phyloP scores from a whole-genome alignment of 2,329 filamentous ascomycete species.

The Scytalidium lignicola region DNA sequence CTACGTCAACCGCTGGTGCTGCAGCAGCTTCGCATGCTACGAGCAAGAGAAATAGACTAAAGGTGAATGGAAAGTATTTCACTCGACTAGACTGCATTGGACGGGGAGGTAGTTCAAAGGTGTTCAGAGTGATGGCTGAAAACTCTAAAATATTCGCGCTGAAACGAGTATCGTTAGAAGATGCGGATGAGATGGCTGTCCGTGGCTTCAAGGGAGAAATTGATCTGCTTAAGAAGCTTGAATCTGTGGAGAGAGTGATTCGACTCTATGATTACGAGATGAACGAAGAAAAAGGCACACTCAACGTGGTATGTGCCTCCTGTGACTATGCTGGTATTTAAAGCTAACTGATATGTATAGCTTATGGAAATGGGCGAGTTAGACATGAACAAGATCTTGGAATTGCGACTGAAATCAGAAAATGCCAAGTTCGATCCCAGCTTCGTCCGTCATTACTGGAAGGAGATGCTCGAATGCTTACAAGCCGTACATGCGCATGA shows the following conservation, averaged over 20 bases:
- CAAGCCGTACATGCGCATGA: slow-evolving; percentile 83
- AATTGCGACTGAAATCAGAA: slow-evolving; percentile 64
- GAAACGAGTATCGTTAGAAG: slow-evolving; percentile 86
- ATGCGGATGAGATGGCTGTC: slow-evolving; percentile 79
- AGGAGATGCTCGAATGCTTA: slow-evolving; percentile 97
- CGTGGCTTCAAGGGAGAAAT: slow-evolving; percentile 93
- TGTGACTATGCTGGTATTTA: slow-evolving; percentile 9
- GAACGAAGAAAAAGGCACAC: slow-evolving; percentile 83
- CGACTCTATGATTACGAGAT: slow-evolving; percentile 88
- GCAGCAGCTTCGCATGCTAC: slow-evolving; percentile 63
- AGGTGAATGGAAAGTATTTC: slow-evolving; percentile 87
- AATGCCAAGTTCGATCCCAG: slow-evolving; percentile 76
- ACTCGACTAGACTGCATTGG: slow-evolving; percentile 87
- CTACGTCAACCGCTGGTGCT: slow-evolving; percentile 77
- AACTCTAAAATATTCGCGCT: slow-evolving; percentile 94
- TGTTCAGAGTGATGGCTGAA: slow-evolving; percentile 95
- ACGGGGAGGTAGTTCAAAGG: slow-evolving; percentile 86
- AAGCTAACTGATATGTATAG: slow-evolving; percentile 34
- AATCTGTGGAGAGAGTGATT: slow-evolving; percentile 84
- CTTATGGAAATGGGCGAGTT: slow-evolving; percentile 97
- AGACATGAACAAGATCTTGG: slow-evolving; percentile 83
- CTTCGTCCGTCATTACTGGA: slow-evolving; percentile 98
- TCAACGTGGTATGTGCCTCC: slow-evolving; percentile 66
- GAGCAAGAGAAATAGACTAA: slow-evolving; percentile 74
- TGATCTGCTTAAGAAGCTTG: slow-evolving; percentile 76